Evolutionary conservation across 805 yeast species (phyloP), one percentile per base, ranked within the genome.

Genomic region (Priceomyces melissophilus): DNA sequence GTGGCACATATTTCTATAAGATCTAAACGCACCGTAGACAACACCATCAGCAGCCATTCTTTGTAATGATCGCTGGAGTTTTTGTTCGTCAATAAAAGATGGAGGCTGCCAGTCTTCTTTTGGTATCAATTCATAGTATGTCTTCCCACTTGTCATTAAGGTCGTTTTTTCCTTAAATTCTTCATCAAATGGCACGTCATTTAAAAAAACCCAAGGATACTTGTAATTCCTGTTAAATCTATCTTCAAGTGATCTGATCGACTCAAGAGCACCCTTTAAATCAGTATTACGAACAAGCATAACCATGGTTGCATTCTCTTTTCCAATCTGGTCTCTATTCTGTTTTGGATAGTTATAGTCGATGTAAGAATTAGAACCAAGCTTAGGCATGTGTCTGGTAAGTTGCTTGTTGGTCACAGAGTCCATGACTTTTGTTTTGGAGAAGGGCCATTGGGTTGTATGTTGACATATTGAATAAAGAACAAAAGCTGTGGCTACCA

Each of bases 281-380:
- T 89, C 97, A 65, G 75, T 71, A 58, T 89, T 89, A 41, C 97
- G 69, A 30, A 86, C 95, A 20, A 90, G 75, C 96, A 90, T 89
- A 41, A 90, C 74, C 20, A 90, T 60, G 0, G 95, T 84, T 3
- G 97, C 97, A 58, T 88, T 89, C 54, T 87, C 95, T 13, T 46
- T 57, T 1, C 87, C 83, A 32, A 65, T 42, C 41, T 66, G 69
- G 13, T 46, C 38, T 38, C 66, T 53, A 42, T 72, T 69, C 32
- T 63, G 50, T 11, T 35, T 33, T 3, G 67, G 61, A 29, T 42
- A 39, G n/a, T 36, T 29, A 35, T 44, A 37, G 14, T 46, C 42
- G 12, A 60, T 30, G 42, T 65, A 65, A 8, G 65, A 53, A 39
- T 60, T 64, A 7, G 61, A 47, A 1, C 69, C 45, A 29, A 61